phyloP scores from a whole-genome alignment of 257 asterid species.

The Leptodermis oblonga region DNA sequence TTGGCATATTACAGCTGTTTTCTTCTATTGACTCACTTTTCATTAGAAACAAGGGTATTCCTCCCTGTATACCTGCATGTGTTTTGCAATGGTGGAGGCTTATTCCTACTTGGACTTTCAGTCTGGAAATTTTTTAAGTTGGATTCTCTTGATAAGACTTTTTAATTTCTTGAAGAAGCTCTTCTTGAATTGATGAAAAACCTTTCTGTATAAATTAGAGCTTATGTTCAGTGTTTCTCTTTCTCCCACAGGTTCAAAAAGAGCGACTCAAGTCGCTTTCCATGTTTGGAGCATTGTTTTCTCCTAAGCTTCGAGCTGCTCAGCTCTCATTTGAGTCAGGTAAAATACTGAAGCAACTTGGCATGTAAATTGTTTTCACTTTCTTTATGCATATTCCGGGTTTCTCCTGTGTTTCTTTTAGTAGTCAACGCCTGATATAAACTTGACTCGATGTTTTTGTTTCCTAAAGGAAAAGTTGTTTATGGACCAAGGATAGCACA shows the following conservation, averaged over 20 bases:
- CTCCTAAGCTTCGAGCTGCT: constrained; percentile 92
- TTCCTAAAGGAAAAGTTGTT: neutral
- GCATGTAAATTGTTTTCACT: neutral
- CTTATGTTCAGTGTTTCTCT: neutral
- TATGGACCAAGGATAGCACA: neutral
- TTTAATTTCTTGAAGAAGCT: neutral
- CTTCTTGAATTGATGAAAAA: neutral
- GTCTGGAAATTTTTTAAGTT: neutral
- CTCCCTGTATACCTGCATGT: neutral
- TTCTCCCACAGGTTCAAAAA: constrained; percentile 42
- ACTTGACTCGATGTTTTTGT: neutral
- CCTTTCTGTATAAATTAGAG: neutral
- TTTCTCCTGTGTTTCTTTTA: neutral
- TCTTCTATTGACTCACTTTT: neutral
- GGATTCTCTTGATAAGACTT: constrained; percentile 1
- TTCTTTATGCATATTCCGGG: neutral
- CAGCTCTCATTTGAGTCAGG: constrained; percentile 91
- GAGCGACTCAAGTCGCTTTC: constrained; percentile 63
- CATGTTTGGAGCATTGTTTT: constrained; percentile 77
- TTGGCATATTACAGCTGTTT: neutral
- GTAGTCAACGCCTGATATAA: neutral
- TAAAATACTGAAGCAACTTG: constrained; percentile 18
- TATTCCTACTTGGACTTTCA: neutral
- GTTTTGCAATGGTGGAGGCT: neutral
- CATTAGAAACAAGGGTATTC: neutral